A percentile compares a stretch with the other conserved stretches of the same genome.
Conservation (phyloP, 192 early-diverging fungal species). For the Obelidium mucronatum region DNA sequence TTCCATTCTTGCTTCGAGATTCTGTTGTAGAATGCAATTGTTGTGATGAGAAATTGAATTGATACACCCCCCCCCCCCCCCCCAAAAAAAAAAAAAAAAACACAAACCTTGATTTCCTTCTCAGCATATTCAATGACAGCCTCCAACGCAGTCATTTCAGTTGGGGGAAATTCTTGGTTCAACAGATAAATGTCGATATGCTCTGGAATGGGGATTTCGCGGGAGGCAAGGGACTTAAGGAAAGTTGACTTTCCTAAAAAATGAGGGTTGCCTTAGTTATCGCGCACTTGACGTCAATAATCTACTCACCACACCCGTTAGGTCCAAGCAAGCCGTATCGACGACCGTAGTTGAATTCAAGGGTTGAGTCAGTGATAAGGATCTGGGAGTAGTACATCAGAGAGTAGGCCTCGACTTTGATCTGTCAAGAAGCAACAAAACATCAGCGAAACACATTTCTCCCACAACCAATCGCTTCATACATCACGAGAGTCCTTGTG, state of each 20-base stretch:
- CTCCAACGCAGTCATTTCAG: conserved; percentile 88
- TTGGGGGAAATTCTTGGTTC: conserved; percentile 94
- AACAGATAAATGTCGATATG: conserved; percentile 98
- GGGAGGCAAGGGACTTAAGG: conserved; percentile 86
- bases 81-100: too few relatives aligned
- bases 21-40: conserved; percentile 39
- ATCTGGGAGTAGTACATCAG: conserved; percentile 94
- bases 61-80: too few relatives aligned
- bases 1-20: conserved; percentile 92
- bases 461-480: background rate
- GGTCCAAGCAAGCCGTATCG: conserved; percentile 95
- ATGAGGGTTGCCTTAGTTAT: too few relatives aligned
- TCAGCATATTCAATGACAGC: conserved; percentile 92
- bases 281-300: background rate
- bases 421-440: conserved; percentile 16
- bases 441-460: background rate
- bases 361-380: conserved; percentile 90
- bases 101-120: conserved; percentile 81
- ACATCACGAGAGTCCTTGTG: conserved; percentile 89
- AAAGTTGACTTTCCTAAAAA: conserved; percentile 87
- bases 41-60: background rate
- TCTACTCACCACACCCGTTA: conserved; percentile 80
- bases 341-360: conserved; percentile 99
- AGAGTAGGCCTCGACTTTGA: conserved; percentile 87
- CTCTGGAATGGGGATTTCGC: conserved; percentile 94